Base-by-base conservation (phyloP, 2,329 filamentous ascomycete genomes). In the Metarhizium anisopliae region DNA sequence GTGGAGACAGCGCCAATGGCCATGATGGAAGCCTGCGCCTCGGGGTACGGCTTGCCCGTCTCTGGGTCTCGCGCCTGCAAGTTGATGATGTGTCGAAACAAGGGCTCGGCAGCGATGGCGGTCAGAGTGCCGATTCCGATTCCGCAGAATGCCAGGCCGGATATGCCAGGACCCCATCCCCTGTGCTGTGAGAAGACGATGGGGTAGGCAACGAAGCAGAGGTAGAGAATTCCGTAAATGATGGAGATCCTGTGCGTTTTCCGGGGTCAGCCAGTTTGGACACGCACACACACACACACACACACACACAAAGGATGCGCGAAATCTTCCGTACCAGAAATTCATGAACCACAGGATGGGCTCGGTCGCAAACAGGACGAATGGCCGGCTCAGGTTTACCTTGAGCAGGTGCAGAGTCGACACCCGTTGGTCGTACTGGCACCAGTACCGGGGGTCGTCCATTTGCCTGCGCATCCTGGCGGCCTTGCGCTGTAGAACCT, bases 201-300 rank as follows among this genome's bases (percentile, higher is more conserved):
- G 0, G 91, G 91, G 68, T 95, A 95, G 13, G 89, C 90, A 16
- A 95, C 86, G 73, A 96, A 96, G 71, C 90, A 95, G 36, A 96
- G 83, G 65, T 94, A 94, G 1, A 96, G 76, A 45, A 95, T 90
- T 18, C 85, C 89, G 68, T 96, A 96, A 40, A 95, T 83, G 43
- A 95, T 74, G 0, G 88, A 93, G 67, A 92, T 87, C 74, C 85
- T 87, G 47, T 3, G 25, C 25, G 25, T 25, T 42, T 45, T 50
- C 20, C 47, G n/a, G 6, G 32, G 42, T 16, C 6, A 40, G 25
- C 3, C 14, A 11, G 8, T 13, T 16, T 5, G 13, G 13, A 40
- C 38, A 8, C 30, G n/a, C 51, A 25, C 25, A 25, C 25, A 25
- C 25, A 25, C 3, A 40, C 38, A 8, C 30, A 14, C 52, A 25